Conservation (phyloP, 768 basidiomycete genomes). For the Galerina marginata region DNA sequence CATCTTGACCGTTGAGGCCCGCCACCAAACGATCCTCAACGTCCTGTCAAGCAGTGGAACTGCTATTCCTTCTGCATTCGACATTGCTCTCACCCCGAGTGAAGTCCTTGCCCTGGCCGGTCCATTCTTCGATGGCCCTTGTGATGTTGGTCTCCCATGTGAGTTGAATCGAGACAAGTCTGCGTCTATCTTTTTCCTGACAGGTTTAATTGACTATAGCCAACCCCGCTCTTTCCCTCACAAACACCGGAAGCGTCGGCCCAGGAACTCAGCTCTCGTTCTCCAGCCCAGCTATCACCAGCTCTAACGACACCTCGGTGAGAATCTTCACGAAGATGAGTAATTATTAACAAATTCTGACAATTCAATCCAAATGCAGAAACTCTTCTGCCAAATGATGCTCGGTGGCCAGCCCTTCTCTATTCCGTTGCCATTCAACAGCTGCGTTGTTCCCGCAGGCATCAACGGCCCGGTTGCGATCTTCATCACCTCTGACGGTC, state of each 20-base stretch:
- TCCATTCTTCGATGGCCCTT: conserved; percentile 68
- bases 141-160: conserved; percentile 65
- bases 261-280: conserved; percentile 70
- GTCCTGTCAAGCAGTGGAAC: conserved; percentile 61
- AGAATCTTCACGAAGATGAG: conserved; percentile 22
- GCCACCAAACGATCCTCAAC: conserved; percentile 82
- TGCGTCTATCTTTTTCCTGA: background rate
- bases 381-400: conserved; percentile 78
- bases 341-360: conserved; percentile 2
- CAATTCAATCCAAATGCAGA: conserved; percentile 35
- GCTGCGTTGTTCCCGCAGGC: conserved; percentile 68
- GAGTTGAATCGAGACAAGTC: background rate
- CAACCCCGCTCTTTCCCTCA: conserved; percentile 63
- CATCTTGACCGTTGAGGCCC: conserved; percentile 82
- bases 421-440: conserved; percentile 59
- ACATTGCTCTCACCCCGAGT: conserved; percentile 68
- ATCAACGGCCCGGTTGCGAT: conserved; percentile 79
- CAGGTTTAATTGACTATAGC: conserved; percentile 38
- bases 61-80: conserved; percentile 72
- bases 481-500: conserved; percentile 66
- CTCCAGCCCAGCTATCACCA: conserved; percentile 59
- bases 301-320: conserved; percentile 48
- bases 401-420: conserved; percentile 62
- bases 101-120: conserved; percentile 76
- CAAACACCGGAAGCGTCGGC: conserved; percentile 61